Evolutionary conservation across 306 rosid species (phyloP), one percentile per base, ranked within the genome.

Genomic region (Sicyos edulis): DNA sequence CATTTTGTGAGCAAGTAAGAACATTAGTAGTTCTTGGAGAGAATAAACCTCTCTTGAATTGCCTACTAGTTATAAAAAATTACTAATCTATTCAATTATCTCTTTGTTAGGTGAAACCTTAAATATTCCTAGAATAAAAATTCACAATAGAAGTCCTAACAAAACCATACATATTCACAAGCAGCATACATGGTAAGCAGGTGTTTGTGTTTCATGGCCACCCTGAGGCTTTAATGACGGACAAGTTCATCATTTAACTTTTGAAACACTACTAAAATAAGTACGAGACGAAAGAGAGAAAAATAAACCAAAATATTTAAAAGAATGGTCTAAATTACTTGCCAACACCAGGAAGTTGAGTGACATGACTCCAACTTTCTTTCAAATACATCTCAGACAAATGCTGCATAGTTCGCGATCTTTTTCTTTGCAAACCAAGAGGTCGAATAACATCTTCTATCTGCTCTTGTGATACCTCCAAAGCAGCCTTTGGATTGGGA

Each of bases 261-360:
- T 58, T 24, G 64, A 37, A 26, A 57, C 37, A 57, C 4, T 6
- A 24, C 64, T 22, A 58, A 58, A 60, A 60, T 60, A 15, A 32
- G 67, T 19, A 61, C 13, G 4, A 21, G n/a, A n/a, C n/a, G 4
- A 61, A 12, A 32, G 44, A 61, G 15, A 40, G 51, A 42, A 64
- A 9, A 40, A 10, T 10, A 20, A 40, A 64, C 4, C 50, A 64
- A 42, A n/a, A 4, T 42, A 52, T 10, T 26, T 42, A 40, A 0
- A 64, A 64, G 70, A 26, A 40, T 42, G 3, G 17, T 44, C 70
- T 45, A 57, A 55, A 71, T 54, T 86, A 88, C 96, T 85, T 91
- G 83, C 95, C 96, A 75, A 91, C 84, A n/a, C 92, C 90, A 52
- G 77, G 85, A 77, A 91, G 77, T 58, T 86, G 77, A 72, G 96